Percentiles rank a stretch among this genome's conserved stretches.
These are phyloP conservation scores for Logfia minima DNA, from an alignment of 129 eudicot species.

Conservation along the genomic window DNA sequence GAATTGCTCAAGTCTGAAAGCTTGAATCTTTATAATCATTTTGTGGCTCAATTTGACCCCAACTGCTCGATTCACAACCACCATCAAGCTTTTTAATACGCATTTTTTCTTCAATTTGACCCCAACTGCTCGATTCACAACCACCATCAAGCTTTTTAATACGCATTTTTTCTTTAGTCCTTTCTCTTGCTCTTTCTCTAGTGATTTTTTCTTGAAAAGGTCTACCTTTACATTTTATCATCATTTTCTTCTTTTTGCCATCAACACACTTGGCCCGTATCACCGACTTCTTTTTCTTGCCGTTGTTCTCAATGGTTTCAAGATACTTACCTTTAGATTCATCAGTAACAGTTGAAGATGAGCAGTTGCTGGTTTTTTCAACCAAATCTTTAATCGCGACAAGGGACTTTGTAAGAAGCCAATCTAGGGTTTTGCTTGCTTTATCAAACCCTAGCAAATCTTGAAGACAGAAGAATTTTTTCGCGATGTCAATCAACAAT, in stretches of 20 bases:
- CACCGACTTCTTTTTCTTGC: constrained; percentile 11
- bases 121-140: too few relatives aligned
- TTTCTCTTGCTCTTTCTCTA: constrained; percentile 66
- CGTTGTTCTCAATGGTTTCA: constrained; percentile 13
- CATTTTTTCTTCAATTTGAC: too few relatives aligned
- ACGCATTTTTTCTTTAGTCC: constrained; percentile 48
- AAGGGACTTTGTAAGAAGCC: constrained; percentile 61
- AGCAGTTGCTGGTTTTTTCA: constrained; percentile 15
- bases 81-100: constrained; percentile 20
- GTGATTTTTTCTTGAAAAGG: constrained; percentile 7
- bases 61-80: neutral
- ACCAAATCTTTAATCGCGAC: constrained; percentile 55
- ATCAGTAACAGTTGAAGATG: constrained; percentile 24
- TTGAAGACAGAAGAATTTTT: constrained; percentile 76
- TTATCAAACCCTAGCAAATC: constrained; percentile 74
- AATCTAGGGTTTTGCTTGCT: constrained; percentile 80
- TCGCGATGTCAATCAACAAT: constrained; percentile 62
- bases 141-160: too few relatives aligned
- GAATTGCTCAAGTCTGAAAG: constrained; percentile 9
- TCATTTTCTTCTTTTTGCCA: constrained; percentile 12
- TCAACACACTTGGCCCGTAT: neutral
- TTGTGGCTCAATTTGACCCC: constrained; percentile 12
- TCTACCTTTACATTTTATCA: neutral
- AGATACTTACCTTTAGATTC: constrained; percentile 23
- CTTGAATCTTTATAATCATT: constrained; percentile 19